Evolutionary conservation across 345 rosid species (phyloP), one percentile per base, ranked within the genome.

Genomic region (Noccaea caerulescens): DNA sequence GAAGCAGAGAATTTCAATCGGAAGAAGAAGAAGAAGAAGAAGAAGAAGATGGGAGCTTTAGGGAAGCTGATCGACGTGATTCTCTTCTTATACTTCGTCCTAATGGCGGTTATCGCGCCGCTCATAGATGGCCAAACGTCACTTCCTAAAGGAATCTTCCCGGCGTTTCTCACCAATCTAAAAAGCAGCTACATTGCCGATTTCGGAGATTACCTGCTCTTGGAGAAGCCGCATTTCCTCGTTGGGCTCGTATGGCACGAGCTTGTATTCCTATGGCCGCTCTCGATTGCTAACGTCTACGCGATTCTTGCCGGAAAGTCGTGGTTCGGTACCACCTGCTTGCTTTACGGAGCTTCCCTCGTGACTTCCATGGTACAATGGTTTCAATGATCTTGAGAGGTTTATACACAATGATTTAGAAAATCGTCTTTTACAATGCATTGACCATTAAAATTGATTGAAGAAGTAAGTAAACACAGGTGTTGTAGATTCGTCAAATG

Each of bases 191-290:
- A 91, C 76, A 46, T 55, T 38, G 42, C 69, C 27, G 79, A 80
- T 39, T 85, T 56, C 44, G 88, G 84, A n/a, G 97, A 93, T 59
- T 93, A 83, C 65, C 78, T 91, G 10, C 3, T 84, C 33, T 43
- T 43, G 50, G 98, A 91, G 77, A 87, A 84, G 75, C 98, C 97
- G 4, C 76, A 74, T 66, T 93, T 91, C 84, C 80, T 91, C 71
- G 87, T 87, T 4, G 96, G 88, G 2, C 18, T 87, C 33, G 79
- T 85, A 2, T 85, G 91, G 96, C 79, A 84, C 7, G 92, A 91
- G 77, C 84, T 93, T 36, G 7, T 89, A 5, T 76, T 91, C 63
- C 83, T 78, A 3, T 91, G 96, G 96, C 96, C 98, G 4, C 96
- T 91, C 57, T 66, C 87, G 4, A 42, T 91, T 33, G 51, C 84